phyloP scores from a whole-genome alignment of 495 filamentous ascomycete species.

The Trichoderma asperelloides region DNA sequence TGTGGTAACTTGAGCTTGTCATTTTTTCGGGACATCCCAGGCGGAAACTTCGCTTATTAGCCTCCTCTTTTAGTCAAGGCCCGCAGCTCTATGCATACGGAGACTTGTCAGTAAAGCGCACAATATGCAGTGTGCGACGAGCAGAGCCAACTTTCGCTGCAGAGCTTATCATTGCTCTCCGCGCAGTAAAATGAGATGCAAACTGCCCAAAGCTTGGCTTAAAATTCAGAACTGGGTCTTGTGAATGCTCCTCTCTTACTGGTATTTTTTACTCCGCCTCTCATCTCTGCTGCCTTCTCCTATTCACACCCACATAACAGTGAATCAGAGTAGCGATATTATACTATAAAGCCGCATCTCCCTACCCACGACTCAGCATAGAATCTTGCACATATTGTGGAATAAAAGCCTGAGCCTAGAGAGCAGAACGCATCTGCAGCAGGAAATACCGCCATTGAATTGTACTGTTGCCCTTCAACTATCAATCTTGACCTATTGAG shows the following conservation, averaged over 20 bases:
- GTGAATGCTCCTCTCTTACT: neutral
- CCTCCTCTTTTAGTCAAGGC: neutral
- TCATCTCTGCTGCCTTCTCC: neutral
- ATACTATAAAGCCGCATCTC: neutral
- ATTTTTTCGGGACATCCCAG: neutral
- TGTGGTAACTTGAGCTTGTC: neutral
- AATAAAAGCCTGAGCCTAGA: neutral
- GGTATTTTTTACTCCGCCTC: neutral
- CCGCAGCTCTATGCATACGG: neutral
- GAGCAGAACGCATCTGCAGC: neutral
- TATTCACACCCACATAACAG: neutral
- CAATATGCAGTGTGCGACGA: neutral
- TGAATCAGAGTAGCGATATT: neutral
- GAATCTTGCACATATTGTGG: neutral
- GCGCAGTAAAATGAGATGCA: neutral
- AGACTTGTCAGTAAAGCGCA: neutral
- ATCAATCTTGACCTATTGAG: neutral
- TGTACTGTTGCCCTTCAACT: neutral
- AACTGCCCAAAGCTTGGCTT: neutral
- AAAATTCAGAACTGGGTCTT: neutral
- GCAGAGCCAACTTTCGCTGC: neutral
- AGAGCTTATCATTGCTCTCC: neutral
- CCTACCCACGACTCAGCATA: neutral
- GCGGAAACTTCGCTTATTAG: neutral
- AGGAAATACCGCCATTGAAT: neutral